These are phyloP conservation scores for Saccharomyces kudriavzevii DNA, from an alignment of 805 yeast genomes.

Conservation along the genomic window DNA sequence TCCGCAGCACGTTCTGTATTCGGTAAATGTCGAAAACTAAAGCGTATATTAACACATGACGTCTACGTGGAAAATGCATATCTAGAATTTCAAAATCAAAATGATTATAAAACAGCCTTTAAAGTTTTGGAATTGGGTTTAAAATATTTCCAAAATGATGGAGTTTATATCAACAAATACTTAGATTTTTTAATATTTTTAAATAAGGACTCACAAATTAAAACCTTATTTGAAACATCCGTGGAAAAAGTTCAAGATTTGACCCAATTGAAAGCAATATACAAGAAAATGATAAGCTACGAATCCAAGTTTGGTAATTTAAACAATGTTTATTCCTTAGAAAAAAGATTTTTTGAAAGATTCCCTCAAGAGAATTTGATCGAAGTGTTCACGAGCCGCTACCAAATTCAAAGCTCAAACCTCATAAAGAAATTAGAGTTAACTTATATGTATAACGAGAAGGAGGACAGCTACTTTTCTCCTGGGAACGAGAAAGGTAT, in stretches of 20 bases:
- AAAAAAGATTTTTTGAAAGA: slow-evolving; percentile 52
- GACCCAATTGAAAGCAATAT: slow-evolving; percentile 39
- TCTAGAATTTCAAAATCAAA: slow-evolving; percentile 62
- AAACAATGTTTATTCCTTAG: slow-evolving; percentile 56
- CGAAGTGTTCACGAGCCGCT: slow-evolving; percentile 32
- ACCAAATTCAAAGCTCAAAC: slow-evolving; percentile 30
- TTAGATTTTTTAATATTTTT: slow-evolving; percentile 60
- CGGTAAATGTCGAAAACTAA: slow-evolving; percentile 57
- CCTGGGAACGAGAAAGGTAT: neutral
- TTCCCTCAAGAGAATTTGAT: slow-evolving; percentile 52
- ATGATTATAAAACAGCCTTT: slow-evolving; percentile 58
- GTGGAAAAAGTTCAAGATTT: slow-evolving; percentile 38
- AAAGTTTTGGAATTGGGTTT: slow-evolving; percentile 75
- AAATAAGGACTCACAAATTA: slow-evolving; percentile 65
- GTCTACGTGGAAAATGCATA: slow-evolving; percentile 75
- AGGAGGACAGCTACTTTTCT: neutral
- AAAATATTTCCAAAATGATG: slow-evolving; percentile 44
- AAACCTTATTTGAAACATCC: slow-evolving; percentile 75
- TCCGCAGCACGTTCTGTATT: slow-evolving; percentile 68
- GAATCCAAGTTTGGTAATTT: slow-evolving; percentile 67
- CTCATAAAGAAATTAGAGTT: slow-evolving; percentile 27
- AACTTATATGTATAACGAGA: slow-evolving; percentile 26
- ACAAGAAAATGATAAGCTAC: slow-evolving; percentile 52
- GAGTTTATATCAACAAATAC: slow-evolving; percentile 59
- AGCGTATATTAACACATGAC: slow-evolving; percentile 52